phyloP scores from a whole-genome alignment of 352 stramenopile species.

The Globisporangium okanoganense region DNA sequence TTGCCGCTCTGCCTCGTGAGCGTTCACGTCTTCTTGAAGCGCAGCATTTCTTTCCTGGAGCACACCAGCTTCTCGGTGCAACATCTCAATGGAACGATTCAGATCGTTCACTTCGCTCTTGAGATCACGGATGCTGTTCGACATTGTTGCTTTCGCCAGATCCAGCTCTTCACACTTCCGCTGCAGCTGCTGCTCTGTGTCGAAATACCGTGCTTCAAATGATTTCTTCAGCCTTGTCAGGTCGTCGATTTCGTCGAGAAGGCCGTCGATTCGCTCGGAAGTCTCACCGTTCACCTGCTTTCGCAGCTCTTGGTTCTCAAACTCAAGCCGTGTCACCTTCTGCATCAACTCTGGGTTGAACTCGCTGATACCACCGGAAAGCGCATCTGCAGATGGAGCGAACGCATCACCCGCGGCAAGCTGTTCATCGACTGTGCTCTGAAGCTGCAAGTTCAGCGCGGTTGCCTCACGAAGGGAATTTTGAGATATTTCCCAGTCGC shows the following conservation, averaged over 20 bases:
- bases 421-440: conserved; percentile 30
- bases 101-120: neutral
- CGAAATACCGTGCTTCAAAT: conserved; percentile 72
- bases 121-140: neutral
- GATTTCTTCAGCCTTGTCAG: conserved; percentile 57
- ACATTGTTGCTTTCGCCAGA: conserved; percentile 1
- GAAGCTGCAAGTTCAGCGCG: conserved; percentile 45
- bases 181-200: conserved; percentile 25
- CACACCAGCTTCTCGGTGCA: neutral
- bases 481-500: conserved; percentile 29
- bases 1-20: neutral
- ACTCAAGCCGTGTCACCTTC: conserved; percentile 49
- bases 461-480: conserved; percentile 34
- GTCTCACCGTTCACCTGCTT: conserved; percentile 51
- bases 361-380: conserved; percentile 42
- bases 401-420: neutral
- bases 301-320: conserved; percentile 52
- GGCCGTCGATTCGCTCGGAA: conserved; percentile 41
- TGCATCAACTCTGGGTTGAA: conserved; percentile 69
- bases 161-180: conserved; percentile 8
- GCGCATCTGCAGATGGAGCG: conserved; percentile 1
- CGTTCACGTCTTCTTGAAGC: neutral
- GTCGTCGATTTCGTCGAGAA: conserved; percentile 59
- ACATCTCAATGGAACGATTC: neutral
- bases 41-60: neutral